Conservation (phyloP, 2,329 filamentous ascomycete species). For the Ustulina deusta region DNA sequence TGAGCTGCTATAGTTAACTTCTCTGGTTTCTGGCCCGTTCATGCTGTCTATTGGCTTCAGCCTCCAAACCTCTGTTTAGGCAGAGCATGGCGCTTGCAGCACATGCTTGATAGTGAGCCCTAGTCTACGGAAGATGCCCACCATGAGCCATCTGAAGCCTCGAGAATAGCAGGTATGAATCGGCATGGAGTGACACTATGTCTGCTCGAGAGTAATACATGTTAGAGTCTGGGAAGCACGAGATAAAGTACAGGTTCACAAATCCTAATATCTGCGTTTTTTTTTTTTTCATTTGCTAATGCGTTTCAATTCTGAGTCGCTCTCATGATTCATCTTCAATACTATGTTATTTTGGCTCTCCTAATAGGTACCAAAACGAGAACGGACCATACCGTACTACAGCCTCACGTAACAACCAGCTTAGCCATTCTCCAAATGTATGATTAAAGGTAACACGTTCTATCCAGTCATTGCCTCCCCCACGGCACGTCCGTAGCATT, state of each 20-base stretch:
- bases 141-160: background rate
- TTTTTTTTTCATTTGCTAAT: slow-evolving; percentile 2
- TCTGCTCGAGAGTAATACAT: slow-evolving; percentile 9
- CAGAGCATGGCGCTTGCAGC: background rate
- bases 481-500: slow-evolving; percentile 2
- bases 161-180: background rate
- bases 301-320: background rate
- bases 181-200: slow-evolving; percentile 10
- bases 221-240: background rate
- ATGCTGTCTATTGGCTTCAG: background rate
- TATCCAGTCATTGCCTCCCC: background rate
- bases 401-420: background rate
- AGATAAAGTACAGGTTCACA: background rate
- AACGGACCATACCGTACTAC: background rate
- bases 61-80: no score
- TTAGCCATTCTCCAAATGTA: background rate
- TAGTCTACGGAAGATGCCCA: background rate
- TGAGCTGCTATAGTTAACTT: background rate
- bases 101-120: background rate
- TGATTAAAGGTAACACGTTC: background rate
- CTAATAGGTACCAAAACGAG: background rate
- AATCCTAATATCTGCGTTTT: background rate
- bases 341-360: background rate
- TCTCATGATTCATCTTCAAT: background rate
- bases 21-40: background rate